Conservation (phyloP, 441 rosid genomes). For the Eruca vesicaria region DNA sequence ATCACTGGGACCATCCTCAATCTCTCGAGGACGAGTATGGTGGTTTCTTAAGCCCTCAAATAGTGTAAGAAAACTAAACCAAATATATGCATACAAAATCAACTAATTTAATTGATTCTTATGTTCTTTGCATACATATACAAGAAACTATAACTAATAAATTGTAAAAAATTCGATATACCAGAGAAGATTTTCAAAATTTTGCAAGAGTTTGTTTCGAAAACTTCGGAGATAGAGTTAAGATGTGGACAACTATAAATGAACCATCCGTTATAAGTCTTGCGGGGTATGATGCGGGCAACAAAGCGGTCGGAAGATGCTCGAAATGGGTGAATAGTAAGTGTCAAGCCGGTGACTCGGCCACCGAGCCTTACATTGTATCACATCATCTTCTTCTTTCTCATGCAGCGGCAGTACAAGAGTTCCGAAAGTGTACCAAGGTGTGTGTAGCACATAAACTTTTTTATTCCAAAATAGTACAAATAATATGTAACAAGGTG, state of each 20-base stretch:
- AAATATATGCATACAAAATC: neutral
- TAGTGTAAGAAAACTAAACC: slow-evolving; percentile 41
- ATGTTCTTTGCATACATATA: neutral
- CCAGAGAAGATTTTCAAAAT: slow-evolving; percentile 39
- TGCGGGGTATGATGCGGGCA: slow-evolving; percentile 25
- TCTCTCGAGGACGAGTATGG: slow-evolving; percentile 44
- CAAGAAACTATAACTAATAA: neutral
- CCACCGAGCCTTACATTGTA: slow-evolving; percentile 40
- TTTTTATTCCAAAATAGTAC: too few relatives aligned
- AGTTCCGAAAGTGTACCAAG: slow-evolving; percentile 34
- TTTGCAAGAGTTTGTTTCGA: slow-evolving; percentile 34
- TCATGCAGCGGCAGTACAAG: slow-evolving; percentile 42
- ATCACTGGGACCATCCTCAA: slow-evolving; percentile 54
- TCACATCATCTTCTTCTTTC: slow-evolving; percentile 40
- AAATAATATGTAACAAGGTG: too few relatives aligned
- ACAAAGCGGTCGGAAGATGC: slow-evolving; percentile 30
- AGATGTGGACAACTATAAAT: slow-evolving; percentile 35
- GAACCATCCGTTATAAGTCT: slow-evolving; percentile 27
- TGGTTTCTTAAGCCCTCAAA: slow-evolving; percentile 41
- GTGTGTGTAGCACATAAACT: too few relatives aligned
- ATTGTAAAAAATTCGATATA: neutral
- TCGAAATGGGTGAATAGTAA: slow-evolving; percentile 33
- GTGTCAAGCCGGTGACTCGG: slow-evolving; percentile 32
- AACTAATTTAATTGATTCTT: neutral
- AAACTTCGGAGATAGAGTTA: slow-evolving; percentile 37